Conservation (phyloP, 108 stramenopile genomes). For the Skeletonema menzelii region DNA sequence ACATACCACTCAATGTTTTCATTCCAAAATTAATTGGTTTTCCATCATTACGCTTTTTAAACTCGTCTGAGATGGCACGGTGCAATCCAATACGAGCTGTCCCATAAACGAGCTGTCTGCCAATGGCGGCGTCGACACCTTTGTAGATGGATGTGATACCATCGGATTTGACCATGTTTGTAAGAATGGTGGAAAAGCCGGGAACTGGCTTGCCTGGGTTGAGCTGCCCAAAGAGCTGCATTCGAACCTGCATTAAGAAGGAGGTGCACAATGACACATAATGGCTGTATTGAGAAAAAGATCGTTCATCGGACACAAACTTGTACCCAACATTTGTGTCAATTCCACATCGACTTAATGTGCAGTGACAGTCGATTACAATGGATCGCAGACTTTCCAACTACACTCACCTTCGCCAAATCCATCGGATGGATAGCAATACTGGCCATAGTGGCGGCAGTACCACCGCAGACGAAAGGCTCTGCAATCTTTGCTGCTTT, state of each 20-base stretch:
- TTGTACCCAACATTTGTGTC: neutral
- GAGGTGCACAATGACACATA: neutral
- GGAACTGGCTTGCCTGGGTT: constrained; percentile 91
- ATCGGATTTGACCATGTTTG: constrained; percentile 76
- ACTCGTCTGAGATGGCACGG: constrained; percentile 89
- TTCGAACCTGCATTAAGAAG: constrained; percentile 52
- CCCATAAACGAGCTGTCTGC: constrained; percentile 97
- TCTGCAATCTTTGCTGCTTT: constrained; percentile 67
- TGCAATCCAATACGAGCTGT: constrained; percentile 99
- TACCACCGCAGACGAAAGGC: constrained; percentile 91
- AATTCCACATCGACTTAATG: neutral
- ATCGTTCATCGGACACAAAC: neutral
- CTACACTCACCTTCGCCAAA: constrained; percentile 79
- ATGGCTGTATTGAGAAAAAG: neutral
- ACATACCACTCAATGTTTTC: constrained; percentile 93
- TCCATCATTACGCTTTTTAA: constrained; percentile 81
- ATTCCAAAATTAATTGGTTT: constrained; percentile 83
- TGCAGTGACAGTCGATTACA: neutral
- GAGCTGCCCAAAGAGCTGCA: constrained; percentile 92
- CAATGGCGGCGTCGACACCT: constrained; percentile 95
- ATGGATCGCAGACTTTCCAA: neutral
- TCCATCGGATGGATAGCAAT: constrained; percentile 97
- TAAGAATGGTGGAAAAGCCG: constrained; percentile 68
- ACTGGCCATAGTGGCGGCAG: constrained; percentile 94
- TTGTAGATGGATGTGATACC: constrained; percentile 85